Conservation (phyloP, 2,329 filamentous ascomycete genomes). For the Byssothecium circinans region DNA sequence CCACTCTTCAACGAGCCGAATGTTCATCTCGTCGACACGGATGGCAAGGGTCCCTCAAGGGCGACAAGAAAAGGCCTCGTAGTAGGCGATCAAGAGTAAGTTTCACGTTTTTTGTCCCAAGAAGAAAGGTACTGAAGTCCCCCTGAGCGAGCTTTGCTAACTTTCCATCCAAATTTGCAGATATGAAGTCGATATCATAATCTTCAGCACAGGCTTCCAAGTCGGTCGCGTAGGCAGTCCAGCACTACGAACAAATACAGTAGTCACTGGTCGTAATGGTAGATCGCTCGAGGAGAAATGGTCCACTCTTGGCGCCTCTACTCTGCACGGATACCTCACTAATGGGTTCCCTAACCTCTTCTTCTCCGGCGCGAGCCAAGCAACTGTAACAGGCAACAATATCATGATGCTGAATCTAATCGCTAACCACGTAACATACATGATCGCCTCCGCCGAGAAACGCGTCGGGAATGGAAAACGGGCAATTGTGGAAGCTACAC, state of each 20-base stretch:
- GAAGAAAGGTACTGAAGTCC: no score
- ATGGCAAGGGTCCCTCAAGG: conserved; percentile 54
- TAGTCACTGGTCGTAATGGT: conserved; percentile 48
- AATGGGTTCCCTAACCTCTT: conserved; percentile 23
- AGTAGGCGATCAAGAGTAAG: conserved; percentile 49
- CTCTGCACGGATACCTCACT: conserved; percentile 46
- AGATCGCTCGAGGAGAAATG: conserved; percentile 50
- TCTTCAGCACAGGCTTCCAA: conserved; percentile 49
- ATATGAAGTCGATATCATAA: conserved; percentile 51
- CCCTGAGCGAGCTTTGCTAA: no score
- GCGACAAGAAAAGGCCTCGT: conserved; percentile 52
- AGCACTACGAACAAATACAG: conserved; percentile 28
- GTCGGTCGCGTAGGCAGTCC: conserved; percentile 15
- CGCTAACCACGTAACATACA: conserved; percentile 4
- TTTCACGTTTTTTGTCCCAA: no score
- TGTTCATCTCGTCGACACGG: conserved; percentile 62
- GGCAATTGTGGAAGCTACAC: conserved; percentile 1
- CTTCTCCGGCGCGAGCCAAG: conserved; percentile 4
- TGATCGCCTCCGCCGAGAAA: conserved; percentile 2
- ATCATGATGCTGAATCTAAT: background rate
- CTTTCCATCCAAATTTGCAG: no score
- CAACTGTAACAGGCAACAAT: conserved; percentile 2
- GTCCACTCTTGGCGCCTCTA: conserved; percentile 38
- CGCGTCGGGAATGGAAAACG: background rate
- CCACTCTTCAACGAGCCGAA: conserved; percentile 59